Evolutionary conservation across 495 filamentous ascomycete species (phyloP), one percentile per base, ranked within the genome.

Genomic region (Penicillium flavigenum): DNA sequence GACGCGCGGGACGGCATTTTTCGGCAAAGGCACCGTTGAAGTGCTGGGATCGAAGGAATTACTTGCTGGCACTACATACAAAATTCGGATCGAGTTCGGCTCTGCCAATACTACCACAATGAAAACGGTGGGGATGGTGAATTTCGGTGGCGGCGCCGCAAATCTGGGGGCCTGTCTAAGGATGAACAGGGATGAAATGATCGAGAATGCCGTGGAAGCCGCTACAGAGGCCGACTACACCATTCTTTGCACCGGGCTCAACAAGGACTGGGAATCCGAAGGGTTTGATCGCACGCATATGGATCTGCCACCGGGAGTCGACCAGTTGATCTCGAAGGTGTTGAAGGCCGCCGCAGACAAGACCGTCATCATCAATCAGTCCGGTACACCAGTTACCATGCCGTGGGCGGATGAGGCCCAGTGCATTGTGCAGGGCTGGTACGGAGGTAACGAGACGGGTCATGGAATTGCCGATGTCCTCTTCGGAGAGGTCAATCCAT

Each of bases 221-320:
- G 88, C 88, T 3, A 71, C 70, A 52, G 76, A 79, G 34, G 81
- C 81, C 8, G 88, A 93, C 59, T 83, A 88, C 14, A 85, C 86
- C 4, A 76, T 93, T 47, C 75, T 92, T 7, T 82, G 88, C 58
- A 86, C 88, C n/a, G 89, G 90, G 2, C 76, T 92, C 31, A 88
- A 89, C 65, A 83, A 80, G 32, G 90, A 94, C 64, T 92, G 89
- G 89, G 90, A 92, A 70, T 88, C 86, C 27, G 90, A 93, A 72
- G 90, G 90, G 5, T 89, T 89, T 58, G 89, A 92, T 67, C 80
- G 89, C 27, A 76, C 83, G 61, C 83, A 81, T 32, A 91, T 92
- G 88, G 85, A 89, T 63, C 79, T 92, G 19, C 89, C 88, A 10
- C 83, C 84, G 6, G 63, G 62, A 2, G 81, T 81, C 59, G 87